Percentiles rank a stretch among this genome's conserved stretches.
Evolutionary conservation across 2,329 filamentous ascomycete species (phyloP).

Genomic region (Fusarium xyrophilum): DNA sequence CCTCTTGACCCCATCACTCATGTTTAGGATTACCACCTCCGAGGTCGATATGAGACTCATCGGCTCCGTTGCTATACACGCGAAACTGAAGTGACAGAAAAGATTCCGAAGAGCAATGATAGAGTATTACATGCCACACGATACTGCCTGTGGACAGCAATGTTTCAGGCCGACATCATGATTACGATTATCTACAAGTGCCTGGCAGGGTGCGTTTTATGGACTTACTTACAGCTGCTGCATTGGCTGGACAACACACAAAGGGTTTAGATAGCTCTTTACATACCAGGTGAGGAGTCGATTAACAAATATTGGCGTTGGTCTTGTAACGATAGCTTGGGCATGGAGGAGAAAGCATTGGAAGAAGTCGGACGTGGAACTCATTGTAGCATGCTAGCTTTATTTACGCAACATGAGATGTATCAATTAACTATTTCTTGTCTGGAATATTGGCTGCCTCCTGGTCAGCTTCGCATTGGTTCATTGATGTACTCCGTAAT

Average conservation of each 20-base stretch:
- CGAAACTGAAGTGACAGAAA: slow-evolving; percentile 17
- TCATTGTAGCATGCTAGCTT: slow-evolving; percentile 18
- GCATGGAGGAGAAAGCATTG: slow-evolving; percentile 33
- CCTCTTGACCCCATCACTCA: slow-evolving; percentile 58
- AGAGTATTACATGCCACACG: slow-evolving; percentile 25
- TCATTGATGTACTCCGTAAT: neutral
- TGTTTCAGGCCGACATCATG: slow-evolving; percentile 11
- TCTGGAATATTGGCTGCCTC: neutral
- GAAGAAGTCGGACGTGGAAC: slow-evolving; percentile 16
- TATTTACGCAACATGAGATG: slow-evolving; percentile 18
- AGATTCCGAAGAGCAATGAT: slow-evolving; percentile 23
- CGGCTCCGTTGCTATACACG: slow-evolving; percentile 25
- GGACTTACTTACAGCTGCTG: slow-evolving; percentile 32
- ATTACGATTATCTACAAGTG: slow-evolving; percentile 11
- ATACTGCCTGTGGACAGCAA: slow-evolving; percentile 12
- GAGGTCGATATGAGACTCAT: slow-evolving; percentile 47
- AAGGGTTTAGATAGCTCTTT: slow-evolving; percentile 61
- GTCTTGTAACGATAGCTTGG: slow-evolving; percentile 37
- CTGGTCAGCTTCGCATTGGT: neutral
- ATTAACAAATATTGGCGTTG: slow-evolving; percentile 25
- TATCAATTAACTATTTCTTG: slow-evolving; percentile 22
- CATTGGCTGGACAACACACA: slow-evolving; percentile 48
- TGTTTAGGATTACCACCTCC: slow-evolving; percentile 56
- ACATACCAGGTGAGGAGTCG: slow-evolving; percentile 42
- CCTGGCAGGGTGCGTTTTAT: slow-evolving; percentile 28